These are phyloP conservation scores for Ormosia emarginata DNA, from an alignment of 306 rosid genomes.

Conservation along the genomic window DNA sequence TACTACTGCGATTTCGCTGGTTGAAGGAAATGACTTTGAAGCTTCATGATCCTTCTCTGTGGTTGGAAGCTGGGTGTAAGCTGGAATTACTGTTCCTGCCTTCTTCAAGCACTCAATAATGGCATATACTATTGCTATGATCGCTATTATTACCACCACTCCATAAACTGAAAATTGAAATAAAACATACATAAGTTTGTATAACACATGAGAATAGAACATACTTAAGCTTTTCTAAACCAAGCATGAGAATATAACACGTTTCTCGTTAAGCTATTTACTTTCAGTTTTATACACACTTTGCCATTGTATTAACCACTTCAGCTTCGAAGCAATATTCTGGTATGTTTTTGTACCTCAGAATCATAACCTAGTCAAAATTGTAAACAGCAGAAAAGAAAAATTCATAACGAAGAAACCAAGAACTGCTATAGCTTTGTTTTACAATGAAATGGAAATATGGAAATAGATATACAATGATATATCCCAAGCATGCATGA, in stretches of 20 bases:
- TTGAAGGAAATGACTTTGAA: slow-evolving; percentile 16
- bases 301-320: background rate
- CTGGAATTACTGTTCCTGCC: slow-evolving; percentile 43
- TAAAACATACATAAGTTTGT: background rate
- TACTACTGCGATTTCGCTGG: background rate
- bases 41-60: slow-evolving; percentile 11
- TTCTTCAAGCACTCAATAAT: slow-evolving; percentile 50
- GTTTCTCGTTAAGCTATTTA: background rate
- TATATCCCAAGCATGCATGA: background rate
- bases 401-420: background rate
- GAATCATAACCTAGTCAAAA: background rate
- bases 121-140: slow-evolving; percentile 45
- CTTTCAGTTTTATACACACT: background rate
- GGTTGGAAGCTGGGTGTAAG: slow-evolving; percentile 30
- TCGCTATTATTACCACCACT: slow-evolving; percentile 25
- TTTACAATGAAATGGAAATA: background rate
- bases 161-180: slow-evolving; percentile 36
- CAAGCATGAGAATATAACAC: background rate
- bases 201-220: no score
- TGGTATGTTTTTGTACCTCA: background rate
- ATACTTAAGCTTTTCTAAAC: background rate
- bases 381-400: background rate
- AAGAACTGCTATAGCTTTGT: background rate
- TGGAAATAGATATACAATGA: background rate
- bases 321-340: background rate